Evolutionary conservation across 2,329 filamentous ascomycete genomes (phyloP), one percentile per base, ranked within the genome.

Genomic region (Phyllosticta paracitricarpa): DNA sequence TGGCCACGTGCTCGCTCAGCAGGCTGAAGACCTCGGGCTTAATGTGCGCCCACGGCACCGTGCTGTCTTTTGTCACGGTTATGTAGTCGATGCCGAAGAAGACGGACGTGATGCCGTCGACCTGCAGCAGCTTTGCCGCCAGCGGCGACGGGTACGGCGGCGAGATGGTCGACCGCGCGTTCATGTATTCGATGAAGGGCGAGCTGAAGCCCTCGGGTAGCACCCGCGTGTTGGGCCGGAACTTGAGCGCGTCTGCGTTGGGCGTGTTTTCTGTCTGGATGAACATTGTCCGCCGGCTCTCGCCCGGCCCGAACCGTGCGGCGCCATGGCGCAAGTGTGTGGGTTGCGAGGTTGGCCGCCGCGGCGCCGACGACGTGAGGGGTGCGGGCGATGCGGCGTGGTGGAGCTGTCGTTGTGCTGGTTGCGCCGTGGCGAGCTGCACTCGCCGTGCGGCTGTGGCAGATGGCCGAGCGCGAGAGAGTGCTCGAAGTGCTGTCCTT

Each of bases 31-130:
- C 85, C 75, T 99, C 94, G 1, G 94, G 93, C 70, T 94, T 94
- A 69, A 99, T 86, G 73, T 97, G 91, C 51, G 89, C 89, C 94
- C 94, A 99, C 69, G 92, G 90, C 2, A 88, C 89, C 66, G 94
- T 89, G 65, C 85, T 82, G 56, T 89, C 85, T 75, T 99, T 99
- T 53, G 89, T 97, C 40, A 99, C 88, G 12, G 94, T 99, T 76
- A 99, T 97, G 78, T 96, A 97, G 73, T 99, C 92, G 35, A 85
- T 78, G 58, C 93, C 94, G 76, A 96, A 97, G 77, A 97, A 97
- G 24, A 99, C 89, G 1, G 90, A 87, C 2, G 88, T 92, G n/a
- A 97, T 89, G 54, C 94, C 94, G 71, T 97, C 94, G 64, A 97
- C 88, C 72, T 90, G 92, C 81, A 97, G 87, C 58, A 99, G 83